phyloP scores from a whole-genome alignment of 768 basidiomycete genomes.

The Roridomyces roridus region DNA sequence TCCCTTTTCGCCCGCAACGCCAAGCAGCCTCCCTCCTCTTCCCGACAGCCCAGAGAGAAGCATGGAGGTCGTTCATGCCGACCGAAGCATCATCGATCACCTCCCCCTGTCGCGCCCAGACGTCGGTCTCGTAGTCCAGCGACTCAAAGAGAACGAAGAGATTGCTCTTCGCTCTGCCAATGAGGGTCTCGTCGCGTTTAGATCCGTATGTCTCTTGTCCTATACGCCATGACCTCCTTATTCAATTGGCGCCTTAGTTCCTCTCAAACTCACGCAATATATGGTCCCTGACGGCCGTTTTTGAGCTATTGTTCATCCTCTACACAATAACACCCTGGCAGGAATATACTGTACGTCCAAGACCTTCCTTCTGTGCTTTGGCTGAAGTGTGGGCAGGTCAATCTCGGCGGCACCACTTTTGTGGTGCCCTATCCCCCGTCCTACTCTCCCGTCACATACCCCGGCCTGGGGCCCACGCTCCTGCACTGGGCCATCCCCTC shows the following conservation, averaged over 20 bases:
- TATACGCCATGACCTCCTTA: neutral
- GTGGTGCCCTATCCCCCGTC: slow-evolving; percentile 57
- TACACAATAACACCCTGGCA: slow-evolving; percentile 61
- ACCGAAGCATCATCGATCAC: slow-evolving; percentile 45
- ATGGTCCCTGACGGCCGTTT: slow-evolving; percentile 56
- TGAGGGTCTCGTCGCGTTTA: slow-evolving; percentile 40
- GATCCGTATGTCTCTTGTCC: slow-evolving; percentile 33
- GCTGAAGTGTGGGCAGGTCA: slow-evolving; percentile 27
- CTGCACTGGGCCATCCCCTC: slow-evolving; percentile 70
- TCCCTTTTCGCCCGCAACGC: slow-evolving; percentile 48
- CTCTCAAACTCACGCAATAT: slow-evolving; percentile 73
- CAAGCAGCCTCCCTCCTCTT: slow-evolving; percentile 46
- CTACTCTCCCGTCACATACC: slow-evolving; percentile 48
- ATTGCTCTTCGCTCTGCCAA: slow-evolving; percentile 38
- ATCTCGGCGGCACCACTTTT: slow-evolving; percentile 31
- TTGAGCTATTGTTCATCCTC: slow-evolving; percentile 62
- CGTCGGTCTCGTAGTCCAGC: slow-evolving; percentile 37
- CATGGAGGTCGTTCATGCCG: slow-evolving; percentile 25
- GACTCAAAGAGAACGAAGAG: slow-evolving; percentile 41
- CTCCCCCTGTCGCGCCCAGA: slow-evolving; percentile 37
- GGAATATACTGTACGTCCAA: slow-evolving; percentile 42
- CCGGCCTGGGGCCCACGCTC: slow-evolving; percentile 58
- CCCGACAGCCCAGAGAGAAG: slow-evolving; percentile 41
- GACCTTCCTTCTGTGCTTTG: neutral
- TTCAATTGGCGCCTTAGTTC: slow-evolving; percentile 46